A percentile compares a stretch with the other conserved stretches of the same genome.
Evolutionary conservation across 192 early-diverging fungal species (phyloP).

Genomic region (Umbelopsis sp.): DNA sequence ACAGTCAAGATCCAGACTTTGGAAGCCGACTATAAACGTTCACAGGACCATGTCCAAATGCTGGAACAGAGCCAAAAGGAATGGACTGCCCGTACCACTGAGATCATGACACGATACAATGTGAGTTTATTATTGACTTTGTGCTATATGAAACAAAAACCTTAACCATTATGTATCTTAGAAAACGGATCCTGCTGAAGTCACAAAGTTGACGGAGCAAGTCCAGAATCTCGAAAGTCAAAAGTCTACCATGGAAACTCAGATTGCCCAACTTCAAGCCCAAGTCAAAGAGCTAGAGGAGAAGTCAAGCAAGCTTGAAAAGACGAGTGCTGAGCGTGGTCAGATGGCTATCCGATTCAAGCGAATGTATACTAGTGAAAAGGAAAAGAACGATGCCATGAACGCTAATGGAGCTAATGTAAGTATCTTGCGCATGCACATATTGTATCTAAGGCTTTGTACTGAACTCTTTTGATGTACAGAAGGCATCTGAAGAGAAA

Average conservation of each 20-base stretch:
- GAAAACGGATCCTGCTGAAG: conserved; percentile 22
- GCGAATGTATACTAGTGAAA: conserved; percentile 10
- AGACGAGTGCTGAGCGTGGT: conserved; percentile 8
- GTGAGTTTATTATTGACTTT: not conserved
- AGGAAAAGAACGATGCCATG: conserved; percentile 11
- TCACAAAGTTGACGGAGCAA: conserved; percentile 11
- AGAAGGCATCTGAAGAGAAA: conserved; percentile 8
- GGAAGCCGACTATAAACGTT: conserved; percentile 12
- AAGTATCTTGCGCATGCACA: not conserved
- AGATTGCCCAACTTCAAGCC: not conserved
- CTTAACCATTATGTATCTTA: not conserved
- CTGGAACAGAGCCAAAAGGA: conserved; percentile 13
- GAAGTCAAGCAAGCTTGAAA: conserved; percentile 11
- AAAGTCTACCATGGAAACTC: not conserved
- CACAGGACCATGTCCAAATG: not conserved
- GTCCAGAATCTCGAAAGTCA: not conserved
- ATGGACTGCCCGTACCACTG: conserved; percentile 20
- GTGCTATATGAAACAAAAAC: not conserved
- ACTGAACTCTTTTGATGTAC: not conserved
- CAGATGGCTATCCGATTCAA: conserved; percentile 14
- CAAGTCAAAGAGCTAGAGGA: conserved; percentile 6
- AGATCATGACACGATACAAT: conserved; percentile 19
- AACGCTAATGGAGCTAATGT: conserved; percentile 1
- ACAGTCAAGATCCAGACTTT: conserved; percentile 9
- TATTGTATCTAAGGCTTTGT: not conserved